phyloP scores from a whole-genome alignment of 306 rosid species.

The Quercus cerris region DNA sequence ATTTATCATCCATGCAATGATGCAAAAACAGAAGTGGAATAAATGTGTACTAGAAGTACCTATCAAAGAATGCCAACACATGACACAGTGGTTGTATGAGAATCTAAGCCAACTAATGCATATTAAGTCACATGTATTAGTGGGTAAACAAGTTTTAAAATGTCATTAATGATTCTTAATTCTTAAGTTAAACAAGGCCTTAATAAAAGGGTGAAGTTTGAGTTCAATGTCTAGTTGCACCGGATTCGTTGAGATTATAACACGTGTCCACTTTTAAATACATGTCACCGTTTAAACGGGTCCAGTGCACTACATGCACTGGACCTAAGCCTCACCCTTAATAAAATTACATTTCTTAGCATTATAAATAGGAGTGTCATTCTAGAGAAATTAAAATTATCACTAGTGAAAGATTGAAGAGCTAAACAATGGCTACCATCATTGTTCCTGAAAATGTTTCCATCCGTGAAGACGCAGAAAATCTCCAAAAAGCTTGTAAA shows the following conservation, averaged over 20 bases:
- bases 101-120: background rate
- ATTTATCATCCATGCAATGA: background rate
- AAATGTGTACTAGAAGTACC: background rate
- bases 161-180: background rate
- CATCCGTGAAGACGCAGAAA: conserved; percentile 61
- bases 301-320: too few relatives aligned
- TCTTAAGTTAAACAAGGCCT: background rate
- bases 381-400: background rate
- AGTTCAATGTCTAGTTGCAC: too few relatives aligned
- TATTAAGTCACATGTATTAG: background rate
- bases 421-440: conserved; percentile 49
- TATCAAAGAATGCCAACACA: background rate
- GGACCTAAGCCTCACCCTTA: too few relatives aligned
- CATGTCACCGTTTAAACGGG: too few relatives aligned
- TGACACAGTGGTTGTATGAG: background rate
- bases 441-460: conserved; percentile 35
- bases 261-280: too few relatives aligned
- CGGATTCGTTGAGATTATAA: too few relatives aligned
- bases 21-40: background rate
- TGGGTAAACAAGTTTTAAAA: background rate
- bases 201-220: background rate
- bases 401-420: background rate
- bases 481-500: conserved; percentile 46
- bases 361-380: background rate
- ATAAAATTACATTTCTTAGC: background rate